Evolutionary conservation across 208 protist species (phyloP).

Genomic region (Crithidia expoeki): DNA sequence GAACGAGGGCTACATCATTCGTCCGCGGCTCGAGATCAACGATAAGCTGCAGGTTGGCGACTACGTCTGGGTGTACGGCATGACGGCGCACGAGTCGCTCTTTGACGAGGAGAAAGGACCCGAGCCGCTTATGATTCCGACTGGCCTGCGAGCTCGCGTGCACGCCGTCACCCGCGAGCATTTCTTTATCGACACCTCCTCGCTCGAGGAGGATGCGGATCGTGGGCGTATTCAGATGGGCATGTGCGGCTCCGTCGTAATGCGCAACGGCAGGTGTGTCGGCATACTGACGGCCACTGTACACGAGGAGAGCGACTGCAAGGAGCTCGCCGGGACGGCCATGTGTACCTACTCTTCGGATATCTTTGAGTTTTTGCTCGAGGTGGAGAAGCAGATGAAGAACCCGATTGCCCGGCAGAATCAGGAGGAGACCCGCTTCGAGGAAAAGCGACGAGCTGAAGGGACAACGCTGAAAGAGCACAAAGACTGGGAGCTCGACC

Average conservation of each 20-base stretch:
- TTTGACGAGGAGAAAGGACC: constrained; percentile 90
- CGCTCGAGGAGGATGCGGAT: constrained; percentile 65
- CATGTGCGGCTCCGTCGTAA: constrained; percentile 89
- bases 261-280: constrained; percentile 90
- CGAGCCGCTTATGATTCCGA: constrained; percentile 90
- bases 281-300: constrained; percentile 92
- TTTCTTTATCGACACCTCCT: constrained; percentile 88
- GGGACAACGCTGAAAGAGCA: constrained; percentile 31
- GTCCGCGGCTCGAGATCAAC: constrained; percentile 82
- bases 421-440: constrained; percentile 77
- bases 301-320: constrained; percentile 78
- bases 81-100: constrained; percentile 85
- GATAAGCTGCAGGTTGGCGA: constrained; percentile 75
- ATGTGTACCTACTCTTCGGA: constrained; percentile 89
- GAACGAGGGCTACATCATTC: constrained; percentile 86
- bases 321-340: constrained; percentile 82
- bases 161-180: constrained; percentile 83
- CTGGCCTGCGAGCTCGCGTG: constrained; percentile 80
- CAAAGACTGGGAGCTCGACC: constrained; percentile 82
- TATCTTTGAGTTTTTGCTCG: constrained; percentile 90
- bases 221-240: constrained; percentile 83
- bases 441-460: constrained; percentile 56
- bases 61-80: constrained; percentile 91
- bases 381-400: constrained; percentile 92
- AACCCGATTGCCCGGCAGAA: constrained; percentile 49